A percentile compares a stretch with the other conserved stretches of the same genome.
These are phyloP conservation scores for Dothistroma septosporum DNA, from an alignment of 2,329 filamentous ascomycete genomes.

Conservation along the genomic window DNA sequence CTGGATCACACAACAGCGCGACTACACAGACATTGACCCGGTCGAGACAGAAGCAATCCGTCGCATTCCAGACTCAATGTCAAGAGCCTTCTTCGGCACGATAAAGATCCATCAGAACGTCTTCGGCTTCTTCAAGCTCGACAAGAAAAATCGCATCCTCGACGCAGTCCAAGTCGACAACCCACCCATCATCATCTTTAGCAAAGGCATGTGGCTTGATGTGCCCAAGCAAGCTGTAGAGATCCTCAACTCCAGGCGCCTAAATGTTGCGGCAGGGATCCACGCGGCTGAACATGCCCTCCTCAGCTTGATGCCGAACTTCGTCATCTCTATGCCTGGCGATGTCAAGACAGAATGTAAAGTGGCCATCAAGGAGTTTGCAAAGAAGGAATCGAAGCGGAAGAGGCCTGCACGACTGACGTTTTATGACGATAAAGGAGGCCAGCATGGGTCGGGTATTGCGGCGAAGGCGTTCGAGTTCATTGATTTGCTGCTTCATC, in stretches of 20 bases:
- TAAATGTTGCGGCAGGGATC: conserved; percentile 84
- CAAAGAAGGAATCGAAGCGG: conserved; percentile 61
- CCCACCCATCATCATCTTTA: conserved; percentile 77
- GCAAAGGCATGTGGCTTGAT: conserved; percentile 94
- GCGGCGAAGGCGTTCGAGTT: conserved; percentile 93
- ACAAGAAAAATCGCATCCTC: conserved; percentile 75
- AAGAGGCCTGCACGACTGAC: conserved; percentile 85
- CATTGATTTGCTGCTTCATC: conserved; percentile 69
- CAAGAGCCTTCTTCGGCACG: conserved; percentile 75
- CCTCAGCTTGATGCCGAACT: conserved; percentile 80
- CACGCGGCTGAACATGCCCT: conserved; percentile 93
- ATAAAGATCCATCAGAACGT: conserved; percentile 86
- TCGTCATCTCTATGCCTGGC: conserved; percentile 82
- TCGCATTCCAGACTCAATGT: conserved; percentile 59
- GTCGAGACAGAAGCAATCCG: conserved; percentile 86
- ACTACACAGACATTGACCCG: conserved; percentile 91
- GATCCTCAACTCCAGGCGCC: conserved; percentile 65
- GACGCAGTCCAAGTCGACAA: conserved; percentile 93
- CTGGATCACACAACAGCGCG: conserved; percentile 89
- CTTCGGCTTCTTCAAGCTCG: conserved; percentile 97
- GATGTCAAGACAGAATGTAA: conserved; percentile 96
- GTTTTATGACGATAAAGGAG: conserved; percentile 94
- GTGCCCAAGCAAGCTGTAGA: conserved; percentile 74
- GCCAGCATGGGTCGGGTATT: conserved; percentile 76
- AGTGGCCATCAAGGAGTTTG: conserved; percentile 79